These are phyloP conservation scores for Ceriops tagal DNA, from an alignment of 345 rosid genomes.

Conservation along the genomic window DNA sequence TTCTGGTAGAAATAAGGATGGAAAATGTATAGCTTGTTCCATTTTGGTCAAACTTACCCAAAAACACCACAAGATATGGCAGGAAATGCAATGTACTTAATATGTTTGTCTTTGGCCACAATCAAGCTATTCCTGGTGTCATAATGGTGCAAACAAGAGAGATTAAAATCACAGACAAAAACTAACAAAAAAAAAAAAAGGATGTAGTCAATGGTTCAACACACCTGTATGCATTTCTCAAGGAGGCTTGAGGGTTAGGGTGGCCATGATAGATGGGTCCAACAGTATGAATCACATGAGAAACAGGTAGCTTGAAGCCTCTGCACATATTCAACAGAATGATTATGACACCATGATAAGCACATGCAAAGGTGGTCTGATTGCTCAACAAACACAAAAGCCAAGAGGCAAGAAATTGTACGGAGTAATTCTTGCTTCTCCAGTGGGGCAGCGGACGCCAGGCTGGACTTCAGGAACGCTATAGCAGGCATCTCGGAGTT, in stretches of 20 bases:
- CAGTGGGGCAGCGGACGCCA: slow-evolving; percentile 71
- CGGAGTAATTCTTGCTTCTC: slow-evolving; percentile 91
- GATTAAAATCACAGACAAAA: not conserved
- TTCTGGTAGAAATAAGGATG: too few species aligned
- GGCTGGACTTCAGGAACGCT: slow-evolving; percentile 61
- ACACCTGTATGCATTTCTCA: slow-evolving; percentile 63
- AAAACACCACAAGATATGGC: slow-evolving; percentile 81
- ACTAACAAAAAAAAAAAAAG: not conserved
- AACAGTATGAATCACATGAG: slow-evolving; percentile 75
- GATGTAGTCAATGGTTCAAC: slow-evolving; percentile 1
- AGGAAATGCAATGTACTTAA: slow-evolving; percentile 74
- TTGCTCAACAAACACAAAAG: not conserved
- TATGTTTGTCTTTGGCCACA: slow-evolving; percentile 64
- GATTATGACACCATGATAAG: not conserved
- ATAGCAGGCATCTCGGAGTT: slow-evolving; percentile 60
- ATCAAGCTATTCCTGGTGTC: slow-evolving; percentile 61
- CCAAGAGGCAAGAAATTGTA: slow-evolving; percentile 18
- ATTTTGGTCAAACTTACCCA: slow-evolving; percentile 35
- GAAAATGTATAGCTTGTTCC: too few species aligned
- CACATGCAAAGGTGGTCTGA: not conserved
- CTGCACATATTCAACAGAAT: slow-evolving; percentile 36
- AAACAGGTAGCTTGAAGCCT: slow-evolving; percentile 69
- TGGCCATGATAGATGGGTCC: slow-evolving; percentile 66
- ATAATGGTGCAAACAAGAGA: slow-evolving; percentile 11
- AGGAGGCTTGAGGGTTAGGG: slow-evolving; percentile 47